Percentiles rank a stretch among this genome's conserved stretches.
Evolutionary conservation across 768 basidiomycete species (phyloP).

Genomic region (Suillus subluteus): DNA sequence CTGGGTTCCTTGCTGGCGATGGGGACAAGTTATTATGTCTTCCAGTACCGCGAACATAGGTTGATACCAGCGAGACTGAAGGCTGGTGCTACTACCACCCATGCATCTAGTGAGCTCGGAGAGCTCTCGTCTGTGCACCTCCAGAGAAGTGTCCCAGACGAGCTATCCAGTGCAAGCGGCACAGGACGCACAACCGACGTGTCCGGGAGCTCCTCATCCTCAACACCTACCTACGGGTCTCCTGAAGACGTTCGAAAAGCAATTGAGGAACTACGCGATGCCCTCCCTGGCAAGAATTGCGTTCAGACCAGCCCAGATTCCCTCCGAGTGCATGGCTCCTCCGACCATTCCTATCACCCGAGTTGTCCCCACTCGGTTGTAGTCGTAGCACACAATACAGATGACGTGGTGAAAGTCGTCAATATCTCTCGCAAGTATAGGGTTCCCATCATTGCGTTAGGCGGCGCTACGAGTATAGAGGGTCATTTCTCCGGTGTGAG

Average conservation of each 20-base stretch:
- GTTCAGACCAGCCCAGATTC: slow-evolving; percentile 56
- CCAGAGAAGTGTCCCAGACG: slow-evolving; percentile 5
- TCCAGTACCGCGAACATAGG: slow-evolving; percentile 10
- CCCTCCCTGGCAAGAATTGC: slow-evolving; percentile 48
- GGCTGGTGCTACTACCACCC: background rate
- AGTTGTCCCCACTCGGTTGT: slow-evolving; percentile 58
- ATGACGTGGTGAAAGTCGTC: slow-evolving; percentile 83
- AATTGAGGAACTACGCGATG: slow-evolving; percentile 52
- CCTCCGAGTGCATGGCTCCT: slow-evolving; percentile 62
- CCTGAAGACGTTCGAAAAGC: slow-evolving; percentile 50
- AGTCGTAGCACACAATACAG: slow-evolving; percentile 66
- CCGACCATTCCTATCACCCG: slow-evolving; percentile 71
- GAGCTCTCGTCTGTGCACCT: slow-evolving; percentile 12
- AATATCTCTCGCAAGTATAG: slow-evolving; percentile 73
- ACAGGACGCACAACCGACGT: background rate
- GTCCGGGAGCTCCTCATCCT: slow-evolving; percentile 8
- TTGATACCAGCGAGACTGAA: slow-evolving; percentile 15
- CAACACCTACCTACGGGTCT: slow-evolving; percentile 45
- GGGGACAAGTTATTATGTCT: slow-evolving; percentile 25
- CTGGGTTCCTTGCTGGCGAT: slow-evolving; percentile 24
- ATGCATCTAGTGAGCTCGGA: background rate
- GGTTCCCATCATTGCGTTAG: slow-evolving; percentile 80
- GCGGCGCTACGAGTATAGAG: slow-evolving; percentile 87
- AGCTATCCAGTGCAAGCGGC: background rate
- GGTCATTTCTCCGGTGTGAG: slow-evolving; percentile 81